A percentile compares a stretch with the other conserved stretches of the same genome.
These are phyloP conservation scores for Xylaria sp. DNA, from an alignment of 2,329 filamentous ascomycete genomes.

Conservation along the genomic window DNA sequence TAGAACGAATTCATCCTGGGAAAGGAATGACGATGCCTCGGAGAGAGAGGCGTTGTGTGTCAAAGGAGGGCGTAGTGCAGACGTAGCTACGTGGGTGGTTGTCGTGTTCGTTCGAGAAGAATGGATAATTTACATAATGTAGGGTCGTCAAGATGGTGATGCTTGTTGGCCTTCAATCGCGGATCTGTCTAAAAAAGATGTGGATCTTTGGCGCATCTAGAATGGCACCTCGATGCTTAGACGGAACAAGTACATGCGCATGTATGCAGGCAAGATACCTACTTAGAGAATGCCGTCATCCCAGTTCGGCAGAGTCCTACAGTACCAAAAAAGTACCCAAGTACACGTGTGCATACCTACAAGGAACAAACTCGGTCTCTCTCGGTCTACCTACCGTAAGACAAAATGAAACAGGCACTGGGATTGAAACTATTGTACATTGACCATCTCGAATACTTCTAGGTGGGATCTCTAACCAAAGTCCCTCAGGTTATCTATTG, in stretches of 20 bases:
- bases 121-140: not conserved
- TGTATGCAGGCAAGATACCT: no score
- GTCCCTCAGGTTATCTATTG: no score
- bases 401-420: not conserved
- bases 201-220: slow-evolving; percentile 9
- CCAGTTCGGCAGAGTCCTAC: slow-evolving; percentile 1
- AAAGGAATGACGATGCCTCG: not conserved
- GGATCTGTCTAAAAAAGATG: slow-evolving; percentile 13
- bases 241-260: no score
- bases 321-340: not conserved
- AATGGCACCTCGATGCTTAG: no score
- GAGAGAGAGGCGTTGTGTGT: slow-evolving; percentile 1
- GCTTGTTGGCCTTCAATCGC: slow-evolving; percentile 3
- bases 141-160: slow-evolving; percentile 15
- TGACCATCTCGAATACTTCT: no score
- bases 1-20: slow-evolving; percentile 20
- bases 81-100: slow-evolving; percentile 4
- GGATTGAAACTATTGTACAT: not conserved
- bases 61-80: not conserved
- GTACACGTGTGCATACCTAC: no score
- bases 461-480: no score
- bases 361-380: no score
- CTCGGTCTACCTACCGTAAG: not conserved
- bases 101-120: slow-evolving; percentile 9
- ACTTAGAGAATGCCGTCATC: not conserved